Percentiles rank a stretch among this genome's conserved stretches.
phyloP scores from a whole-genome alignment of 148 eudicot genomes.

The Rhododendron henanense region DNA sequence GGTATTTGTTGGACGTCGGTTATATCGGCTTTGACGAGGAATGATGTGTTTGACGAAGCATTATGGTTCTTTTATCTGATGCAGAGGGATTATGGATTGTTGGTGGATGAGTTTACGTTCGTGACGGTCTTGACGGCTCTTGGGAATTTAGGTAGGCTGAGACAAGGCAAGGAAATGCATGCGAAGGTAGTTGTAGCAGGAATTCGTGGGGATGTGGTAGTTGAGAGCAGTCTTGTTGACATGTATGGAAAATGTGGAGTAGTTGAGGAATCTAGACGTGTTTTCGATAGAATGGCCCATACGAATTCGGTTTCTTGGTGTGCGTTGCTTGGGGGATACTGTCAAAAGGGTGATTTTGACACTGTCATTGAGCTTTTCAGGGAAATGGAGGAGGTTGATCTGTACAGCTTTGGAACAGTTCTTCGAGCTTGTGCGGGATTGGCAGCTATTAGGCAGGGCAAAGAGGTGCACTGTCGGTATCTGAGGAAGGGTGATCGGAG shows the following conservation, averaged over 20 bases:
- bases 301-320: constrained; percentile 69
- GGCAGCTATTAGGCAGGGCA: constrained; percentile 66
- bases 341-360: constrained; percentile 60
- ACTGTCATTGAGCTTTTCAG: constrained; percentile 53
- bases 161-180: constrained; percentile 72
- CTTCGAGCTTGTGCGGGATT: constrained; percentile 87
- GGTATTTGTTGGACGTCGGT: constrained; percentile 72
- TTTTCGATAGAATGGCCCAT: constrained; percentile 57
- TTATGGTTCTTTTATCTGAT: constrained; percentile 45
- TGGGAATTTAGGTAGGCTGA: constrained; percentile 57
- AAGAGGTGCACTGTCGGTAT: constrained; percentile 79
- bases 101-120: constrained; percentile 60
- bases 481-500: constrained; percentile 54
- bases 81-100: constrained; percentile 39
- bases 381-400: constrained; percentile 39
- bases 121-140: constrained; percentile 70
- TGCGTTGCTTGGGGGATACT: constrained; percentile 77
- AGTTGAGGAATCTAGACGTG: constrained; percentile 36
- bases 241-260: constrained; percentile 84
- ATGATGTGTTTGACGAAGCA: constrained; percentile 56
- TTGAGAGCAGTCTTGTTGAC: constrained; percentile 73
- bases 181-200: constrained; percentile 44
- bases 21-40: constrained; percentile 56
- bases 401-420: constrained; percentile 76
- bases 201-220: constrained; percentile 47